Evolutionary conservation across 192 early-diverging fungal species (phyloP).

Genomic region (Coemansia sp.): DNA sequence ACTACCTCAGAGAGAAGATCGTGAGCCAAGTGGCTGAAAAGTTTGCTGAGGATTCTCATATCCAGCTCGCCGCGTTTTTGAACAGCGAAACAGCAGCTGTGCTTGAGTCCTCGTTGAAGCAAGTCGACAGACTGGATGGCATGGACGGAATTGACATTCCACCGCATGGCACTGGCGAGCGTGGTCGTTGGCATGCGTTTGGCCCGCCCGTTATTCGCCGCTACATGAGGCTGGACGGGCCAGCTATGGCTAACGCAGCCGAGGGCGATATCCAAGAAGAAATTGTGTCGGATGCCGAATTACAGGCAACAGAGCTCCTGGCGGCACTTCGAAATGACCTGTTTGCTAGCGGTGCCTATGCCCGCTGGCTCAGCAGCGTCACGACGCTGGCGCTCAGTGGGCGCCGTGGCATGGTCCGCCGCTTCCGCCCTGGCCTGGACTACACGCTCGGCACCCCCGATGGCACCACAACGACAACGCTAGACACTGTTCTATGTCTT

Average conservation of each 20-base stretch:
- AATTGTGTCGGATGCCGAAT: neutral
- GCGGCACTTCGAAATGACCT: conserved; percentile 46
- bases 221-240: conserved; percentile 56
- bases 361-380: conserved; percentile 61
- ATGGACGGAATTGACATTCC: conserved; percentile 41
- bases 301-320: conserved; percentile 19
- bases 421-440: conserved; percentile 80
- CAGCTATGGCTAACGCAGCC: conserved; percentile 3
- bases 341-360: conserved; percentile 60
- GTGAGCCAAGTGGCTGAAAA: conserved; percentile 60
- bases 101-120: conserved; percentile 37
- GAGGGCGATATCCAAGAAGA: neutral
- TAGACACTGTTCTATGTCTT: conserved; percentile 70
- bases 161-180: conserved; percentile 63
- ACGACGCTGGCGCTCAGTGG: conserved; percentile 55
- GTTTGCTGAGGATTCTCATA: conserved; percentile 68
- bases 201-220: conserved; percentile 72
- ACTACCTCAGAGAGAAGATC: conserved; percentile 59
- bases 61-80: conserved; percentile 68
- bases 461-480: conserved; percentile 48
- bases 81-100: conserved; percentile 42
- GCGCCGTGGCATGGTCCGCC: conserved; percentile 61
- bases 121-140: conserved; percentile 58
- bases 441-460: conserved; percentile 74
- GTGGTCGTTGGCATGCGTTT: conserved; percentile 59